Percentiles rank a stretch among this genome's conserved stretches.
These are phyloP conservation scores for Gnomoniopsis smithogilvyi DNA, from an alignment of 2,329 filamentous ascomycete species.

Conservation along the genomic window DNA sequence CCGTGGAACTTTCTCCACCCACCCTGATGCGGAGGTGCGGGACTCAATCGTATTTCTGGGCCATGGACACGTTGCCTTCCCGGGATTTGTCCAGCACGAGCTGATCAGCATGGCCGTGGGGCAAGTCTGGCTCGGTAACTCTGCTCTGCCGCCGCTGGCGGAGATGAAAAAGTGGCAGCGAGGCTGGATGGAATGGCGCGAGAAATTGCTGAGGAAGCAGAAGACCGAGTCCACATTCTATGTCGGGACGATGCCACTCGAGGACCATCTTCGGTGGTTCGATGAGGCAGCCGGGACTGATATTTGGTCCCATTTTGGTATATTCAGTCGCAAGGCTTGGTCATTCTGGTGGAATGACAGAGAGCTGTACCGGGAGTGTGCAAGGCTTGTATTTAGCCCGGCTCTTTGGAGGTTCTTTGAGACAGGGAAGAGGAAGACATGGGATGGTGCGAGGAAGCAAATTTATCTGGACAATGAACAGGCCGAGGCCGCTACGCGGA, in stretches of 20 bases:
- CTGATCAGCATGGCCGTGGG: constrained; percentile 12
- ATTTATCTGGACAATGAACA: background rate
- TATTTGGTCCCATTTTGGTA: constrained; percentile 11
- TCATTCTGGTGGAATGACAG: constrained; percentile 15
- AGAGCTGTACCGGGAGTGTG: constrained; percentile 12
- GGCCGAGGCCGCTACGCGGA: background rate
- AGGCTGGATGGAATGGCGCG: background rate
- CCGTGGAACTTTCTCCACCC: constrained; percentile 8
- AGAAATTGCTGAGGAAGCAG: background rate
- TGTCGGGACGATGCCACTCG: background rate
- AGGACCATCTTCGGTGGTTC: constrained; percentile 10
- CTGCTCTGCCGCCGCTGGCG: background rate
- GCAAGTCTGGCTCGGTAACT: constrained; percentile 11
- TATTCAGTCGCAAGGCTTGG: constrained; percentile 15
- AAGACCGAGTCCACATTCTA: constrained; percentile 11
- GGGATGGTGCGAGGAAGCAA: background rate
- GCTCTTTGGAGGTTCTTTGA: constrained; percentile 12
- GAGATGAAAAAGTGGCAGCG: background rate
- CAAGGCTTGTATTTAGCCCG: constrained; percentile 6
- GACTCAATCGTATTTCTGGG: constrained; percentile 15
- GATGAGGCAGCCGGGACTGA: constrained; percentile 11
- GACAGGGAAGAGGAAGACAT: constrained; percentile 3
- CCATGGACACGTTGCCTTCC: constrained; percentile 4
- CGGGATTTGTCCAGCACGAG: constrained; percentile 16
- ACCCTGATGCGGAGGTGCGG: constrained; percentile 2